These are phyloP conservation scores for Tylopilus sp. DNA, from an alignment of 768 basidiomycete genomes.

Conservation along the genomic window DNA sequence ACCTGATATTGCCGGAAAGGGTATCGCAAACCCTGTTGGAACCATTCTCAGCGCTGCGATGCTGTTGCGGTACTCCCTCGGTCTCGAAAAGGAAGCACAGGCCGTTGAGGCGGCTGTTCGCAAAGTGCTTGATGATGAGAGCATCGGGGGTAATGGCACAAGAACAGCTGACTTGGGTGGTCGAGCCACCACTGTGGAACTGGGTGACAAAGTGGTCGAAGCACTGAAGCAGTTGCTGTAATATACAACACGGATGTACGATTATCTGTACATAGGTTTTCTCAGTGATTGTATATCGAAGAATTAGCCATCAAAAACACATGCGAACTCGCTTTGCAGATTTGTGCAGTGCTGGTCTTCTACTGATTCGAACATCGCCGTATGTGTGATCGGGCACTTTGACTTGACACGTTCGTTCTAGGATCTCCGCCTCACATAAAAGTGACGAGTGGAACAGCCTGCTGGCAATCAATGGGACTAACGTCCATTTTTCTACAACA, in stretches of 20 bases:
- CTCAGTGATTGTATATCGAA: neutral
- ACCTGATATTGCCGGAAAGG: conserved; percentile 91
- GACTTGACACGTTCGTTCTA: neutral
- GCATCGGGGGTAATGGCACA: conserved; percentile 68
- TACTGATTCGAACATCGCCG: neutral
- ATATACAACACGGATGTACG: conserved; percentile 4
- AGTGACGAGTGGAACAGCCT: neutral
- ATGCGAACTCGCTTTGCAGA: neutral
- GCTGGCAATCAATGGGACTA: neutral
- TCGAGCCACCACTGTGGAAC: conserved; percentile 62
- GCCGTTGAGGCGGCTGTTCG: conserved; percentile 89
- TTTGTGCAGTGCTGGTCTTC: neutral
- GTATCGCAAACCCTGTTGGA: conserved; percentile 92
- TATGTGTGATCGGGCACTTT: no score
- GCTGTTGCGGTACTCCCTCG: conserved; percentile 93
- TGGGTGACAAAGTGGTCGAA: conserved; percentile 83
- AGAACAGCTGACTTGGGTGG: conserved; percentile 91
- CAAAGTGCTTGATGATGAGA: conserved; percentile 74
- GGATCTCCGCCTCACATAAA: neutral
- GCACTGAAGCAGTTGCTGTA: conserved; percentile 58
- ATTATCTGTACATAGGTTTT: neutral
- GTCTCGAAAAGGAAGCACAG: conserved; percentile 77
- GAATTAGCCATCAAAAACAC: neutral
- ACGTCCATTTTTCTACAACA: conserved; percentile 7
- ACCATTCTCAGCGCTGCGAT: conserved; percentile 93